A percentile compares a stretch with the other conserved stretches of the same genome.
phyloP scores from a whole-genome alignment of 257 asterid genomes.

The Schizonepeta tenuifolia region DNA sequence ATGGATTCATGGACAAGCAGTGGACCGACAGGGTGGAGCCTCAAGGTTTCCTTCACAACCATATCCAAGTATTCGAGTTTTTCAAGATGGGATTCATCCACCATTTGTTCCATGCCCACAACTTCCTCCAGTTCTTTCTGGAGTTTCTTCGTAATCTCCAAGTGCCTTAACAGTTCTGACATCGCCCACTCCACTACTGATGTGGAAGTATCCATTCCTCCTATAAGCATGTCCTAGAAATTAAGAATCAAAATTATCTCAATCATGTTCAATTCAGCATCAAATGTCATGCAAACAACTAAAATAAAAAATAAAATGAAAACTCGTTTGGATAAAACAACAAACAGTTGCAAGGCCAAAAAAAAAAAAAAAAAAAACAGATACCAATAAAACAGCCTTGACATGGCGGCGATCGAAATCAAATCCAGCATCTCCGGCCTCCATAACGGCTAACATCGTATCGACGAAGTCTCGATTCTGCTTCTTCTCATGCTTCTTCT shows the following conservation, averaged over 20 bases:
- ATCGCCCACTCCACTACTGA: constrained; percentile 44
- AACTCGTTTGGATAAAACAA: not conserved
- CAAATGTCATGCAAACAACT: too few species aligned
- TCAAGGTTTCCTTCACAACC: constrained; percentile 36
- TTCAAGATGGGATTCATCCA: constrained; percentile 41
- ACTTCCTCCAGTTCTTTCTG: constrained; percentile 35
- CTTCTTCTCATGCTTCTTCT: constrained; percentile 20
- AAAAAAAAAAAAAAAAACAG: too few species aligned
- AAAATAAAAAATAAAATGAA: too few species aligned
- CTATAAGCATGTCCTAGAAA: constrained; percentile 27
- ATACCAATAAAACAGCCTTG: constrained; percentile 54
- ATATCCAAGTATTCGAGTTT: constrained; percentile 37
- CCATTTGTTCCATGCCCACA: constrained; percentile 37
- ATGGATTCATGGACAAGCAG: constrained; percentile 1
- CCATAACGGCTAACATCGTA: constrained; percentile 38
- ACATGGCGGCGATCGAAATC: constrained; percentile 48
- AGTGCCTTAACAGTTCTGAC: constrained; percentile 44
- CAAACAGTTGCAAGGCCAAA: not conserved
- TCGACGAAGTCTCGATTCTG: constrained; percentile 41
- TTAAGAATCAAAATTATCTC: too few species aligned
- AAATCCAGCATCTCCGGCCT: constrained; percentile 45
- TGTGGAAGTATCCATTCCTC: constrained; percentile 46
- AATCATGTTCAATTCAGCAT: too few species aligned
- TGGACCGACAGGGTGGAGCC: constrained; percentile 12
- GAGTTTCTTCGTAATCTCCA: constrained; percentile 37